Evolutionary conservation across 2,329 filamentous ascomycete genomes (phyloP), one percentile per base, ranked within the genome.

Genomic region (Cladosporium colombiae): DNA sequence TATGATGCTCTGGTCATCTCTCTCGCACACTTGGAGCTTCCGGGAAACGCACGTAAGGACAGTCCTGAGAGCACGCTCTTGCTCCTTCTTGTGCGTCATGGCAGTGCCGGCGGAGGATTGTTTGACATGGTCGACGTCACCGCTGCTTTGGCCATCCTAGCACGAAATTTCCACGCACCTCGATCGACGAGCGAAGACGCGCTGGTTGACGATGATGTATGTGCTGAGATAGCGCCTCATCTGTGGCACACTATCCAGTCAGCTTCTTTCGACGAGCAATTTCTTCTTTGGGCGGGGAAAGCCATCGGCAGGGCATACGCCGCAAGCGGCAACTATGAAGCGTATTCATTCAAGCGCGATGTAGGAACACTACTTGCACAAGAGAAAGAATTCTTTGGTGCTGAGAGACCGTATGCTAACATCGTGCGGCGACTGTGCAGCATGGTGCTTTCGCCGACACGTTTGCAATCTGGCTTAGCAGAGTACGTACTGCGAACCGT

Each of bases 251-350:
- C 25, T 16, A 56, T 63, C 33, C 33, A 55, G n/a, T 27, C 33
- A 23, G 53, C 33, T 14, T 16, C 50, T 23, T 33, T 63, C 13
- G 35, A 56, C 14, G 35, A 33, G 7, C 33, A 46, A 1, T 63
- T 63, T 25, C 81, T 92, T 0, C 81, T 91, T 0, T 99, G 96
- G 96, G 91, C 91, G 53, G 93, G 91, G 3, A 86, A 89, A 68
- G 90, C 93, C 2, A 82, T 98, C 53, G 95, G 96, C 8, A 87
- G 92, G 74, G 89, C 92, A 0, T 98, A 93, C 78, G 88, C 90
- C 46, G 86, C 65, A 69, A 77, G 68, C 71, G 61, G 61, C 14
- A 23, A 33, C 33, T 56, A 55, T 37, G 21, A n/a, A 11, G 23
- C 23, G 1, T 55, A 44, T 25, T 52, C 35, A 1, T 46, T 18